Percentiles rank a stretch among this genome's conserved stretches.
These are phyloP conservation scores for Naganishia albida DNA, from an alignment of 1,284 basidiomycete species.

Conservation along the genomic window DNA sequence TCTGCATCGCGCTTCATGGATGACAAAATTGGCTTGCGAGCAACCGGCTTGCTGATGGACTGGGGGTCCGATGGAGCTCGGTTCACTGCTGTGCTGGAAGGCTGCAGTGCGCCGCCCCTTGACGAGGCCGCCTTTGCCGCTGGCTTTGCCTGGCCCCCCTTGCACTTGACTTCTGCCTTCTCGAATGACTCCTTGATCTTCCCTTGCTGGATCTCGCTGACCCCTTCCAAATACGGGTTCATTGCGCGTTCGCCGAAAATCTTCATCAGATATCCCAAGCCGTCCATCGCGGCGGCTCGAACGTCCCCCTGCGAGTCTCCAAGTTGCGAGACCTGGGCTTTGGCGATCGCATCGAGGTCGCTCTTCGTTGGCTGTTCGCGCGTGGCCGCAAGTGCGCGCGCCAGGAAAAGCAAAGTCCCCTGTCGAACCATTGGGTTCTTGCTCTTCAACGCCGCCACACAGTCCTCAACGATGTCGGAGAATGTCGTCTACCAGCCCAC, in stretches of 20 bases:
- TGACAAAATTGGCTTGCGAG: constrained; percentile 15
- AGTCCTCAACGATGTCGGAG: constrained; percentile 79
- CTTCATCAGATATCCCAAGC: constrained; percentile 91
- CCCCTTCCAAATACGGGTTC: constrained; percentile 79
- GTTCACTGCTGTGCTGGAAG: constrained; percentile 50
- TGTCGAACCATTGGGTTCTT: constrained; percentile 99
- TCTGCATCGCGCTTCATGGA: constrained; percentile 11
- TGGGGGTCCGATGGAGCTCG: constrained; percentile 1
- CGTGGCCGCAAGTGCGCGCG: constrained; percentile 70
- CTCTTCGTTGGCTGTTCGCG: constrained; percentile 65
- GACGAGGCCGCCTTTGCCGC: constrained; percentile 61
- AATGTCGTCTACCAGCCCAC: constrained; percentile 65
- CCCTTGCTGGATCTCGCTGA: constrained; percentile 84
- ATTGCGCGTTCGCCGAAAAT: constrained; percentile 93
- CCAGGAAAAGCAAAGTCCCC: constrained; percentile 84
- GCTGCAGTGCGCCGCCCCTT: constrained; percentile 57
- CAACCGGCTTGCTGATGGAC: neutral
- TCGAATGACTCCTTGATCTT: constrained; percentile 95
- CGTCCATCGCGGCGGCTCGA: constrained; percentile 82
- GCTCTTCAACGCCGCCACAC: constrained; percentile 73
- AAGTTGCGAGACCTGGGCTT: constrained; percentile 72
- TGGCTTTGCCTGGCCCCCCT: constrained; percentile 62
- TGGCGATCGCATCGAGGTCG: constrained; percentile 82
- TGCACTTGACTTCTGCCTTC: constrained; percentile 82
- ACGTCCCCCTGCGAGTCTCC: constrained; percentile 90